phyloP scores from a whole-genome alignment of 352 stramenopile species.

The Thraustochytrium striatum region DNA sequence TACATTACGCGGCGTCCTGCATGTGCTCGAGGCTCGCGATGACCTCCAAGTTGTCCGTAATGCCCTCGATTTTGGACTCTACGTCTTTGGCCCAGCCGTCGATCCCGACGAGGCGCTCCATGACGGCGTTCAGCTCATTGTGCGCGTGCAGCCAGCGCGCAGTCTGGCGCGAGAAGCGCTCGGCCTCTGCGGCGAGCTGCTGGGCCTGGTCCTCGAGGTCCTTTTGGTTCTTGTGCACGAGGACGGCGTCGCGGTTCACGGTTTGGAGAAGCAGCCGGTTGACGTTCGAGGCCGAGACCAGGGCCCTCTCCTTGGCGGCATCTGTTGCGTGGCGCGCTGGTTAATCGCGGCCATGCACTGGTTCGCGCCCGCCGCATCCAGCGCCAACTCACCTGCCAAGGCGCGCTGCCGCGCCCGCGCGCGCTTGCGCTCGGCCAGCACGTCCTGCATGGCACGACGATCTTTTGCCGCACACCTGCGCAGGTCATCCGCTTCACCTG shows the following conservation, averaged over 20 bases:
- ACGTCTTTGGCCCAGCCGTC: constrained; percentile 22
- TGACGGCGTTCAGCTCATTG: background rate
- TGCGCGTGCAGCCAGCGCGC: constrained; percentile 1
- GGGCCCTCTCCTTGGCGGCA: background rate
- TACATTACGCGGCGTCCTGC: too few species aligned
- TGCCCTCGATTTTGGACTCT: background rate
- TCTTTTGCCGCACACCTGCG: too few species aligned
- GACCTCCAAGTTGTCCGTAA: constrained; percentile 13
- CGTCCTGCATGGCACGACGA: too few species aligned
- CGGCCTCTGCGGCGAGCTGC: constrained; percentile 4
- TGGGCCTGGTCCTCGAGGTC: constrained; percentile 8
- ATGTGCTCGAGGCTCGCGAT: too few species aligned
- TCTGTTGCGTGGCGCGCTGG: background rate
- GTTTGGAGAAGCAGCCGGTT: background rate
- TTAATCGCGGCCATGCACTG: too few species aligned
- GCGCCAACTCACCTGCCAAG: too few species aligned
- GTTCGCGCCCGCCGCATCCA: too few species aligned
- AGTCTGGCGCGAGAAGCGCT: background rate
- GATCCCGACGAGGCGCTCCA: constrained; percentile 4
- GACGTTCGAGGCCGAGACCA: background rate
- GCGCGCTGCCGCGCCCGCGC: too few species aligned
- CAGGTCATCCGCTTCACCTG: too few species aligned
- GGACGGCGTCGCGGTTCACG: constrained; percentile 18
- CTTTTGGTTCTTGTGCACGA: constrained; percentile 36
- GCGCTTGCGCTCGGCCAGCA: too few species aligned